Conservation (phyloP, 495 filamentous ascomycete genomes). For the Hapsidospora chrysogenum region DNA sequence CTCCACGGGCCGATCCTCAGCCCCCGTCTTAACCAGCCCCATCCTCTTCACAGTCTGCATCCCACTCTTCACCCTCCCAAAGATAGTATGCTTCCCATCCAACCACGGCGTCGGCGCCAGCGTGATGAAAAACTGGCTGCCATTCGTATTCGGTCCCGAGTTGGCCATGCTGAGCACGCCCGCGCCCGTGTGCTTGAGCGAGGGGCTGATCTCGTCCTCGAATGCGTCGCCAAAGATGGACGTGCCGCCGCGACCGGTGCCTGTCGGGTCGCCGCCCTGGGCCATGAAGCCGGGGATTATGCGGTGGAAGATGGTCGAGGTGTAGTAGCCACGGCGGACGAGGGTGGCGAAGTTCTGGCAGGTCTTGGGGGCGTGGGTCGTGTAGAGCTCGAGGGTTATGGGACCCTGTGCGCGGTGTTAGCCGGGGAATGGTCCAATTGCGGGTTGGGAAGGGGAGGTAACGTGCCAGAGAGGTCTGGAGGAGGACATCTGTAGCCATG, state of each 20-base stretch:
- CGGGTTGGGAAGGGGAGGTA: not conserved
- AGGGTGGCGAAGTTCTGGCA: conserved; percentile 82
- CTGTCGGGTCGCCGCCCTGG: conserved; percentile 90
- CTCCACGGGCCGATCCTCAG: conserved; percentile 63
- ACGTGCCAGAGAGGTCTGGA: conserved; percentile 73
- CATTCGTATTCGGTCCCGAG: conserved; percentile 85
- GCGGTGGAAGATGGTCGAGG: conserved; percentile 73
- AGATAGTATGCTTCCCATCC: conserved; percentile 96
- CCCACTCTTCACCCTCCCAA: conserved; percentile 78
- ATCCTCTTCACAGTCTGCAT: conserved; percentile 73
- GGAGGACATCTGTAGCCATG: conserved; percentile 60
- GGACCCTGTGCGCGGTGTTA: conserved; percentile 34
- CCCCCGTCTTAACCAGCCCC: conserved; percentile 75
- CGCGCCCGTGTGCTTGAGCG: conserved; percentile 84
- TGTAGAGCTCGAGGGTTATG: conserved; percentile 81
- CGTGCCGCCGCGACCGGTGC: conserved; percentile 78
- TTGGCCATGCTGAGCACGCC: conserved; percentile 95
- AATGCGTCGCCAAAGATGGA: conserved; percentile 93
- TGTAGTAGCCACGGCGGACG: conserved; percentile 70
- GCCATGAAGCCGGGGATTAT: conserved; percentile 96
- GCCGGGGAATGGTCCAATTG: not conserved
- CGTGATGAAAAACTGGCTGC: conserved; percentile 78
- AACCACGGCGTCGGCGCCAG: conserved; percentile 92
- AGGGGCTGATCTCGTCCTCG: conserved; percentile 67
- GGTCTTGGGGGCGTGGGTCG: conserved; percentile 33